Percentiles rank a stretch among this genome's conserved stretches.
Evolutionary conservation across 1,284 basidiomycete species (phyloP).

Genomic region (Ustilago trichophora): DNA sequence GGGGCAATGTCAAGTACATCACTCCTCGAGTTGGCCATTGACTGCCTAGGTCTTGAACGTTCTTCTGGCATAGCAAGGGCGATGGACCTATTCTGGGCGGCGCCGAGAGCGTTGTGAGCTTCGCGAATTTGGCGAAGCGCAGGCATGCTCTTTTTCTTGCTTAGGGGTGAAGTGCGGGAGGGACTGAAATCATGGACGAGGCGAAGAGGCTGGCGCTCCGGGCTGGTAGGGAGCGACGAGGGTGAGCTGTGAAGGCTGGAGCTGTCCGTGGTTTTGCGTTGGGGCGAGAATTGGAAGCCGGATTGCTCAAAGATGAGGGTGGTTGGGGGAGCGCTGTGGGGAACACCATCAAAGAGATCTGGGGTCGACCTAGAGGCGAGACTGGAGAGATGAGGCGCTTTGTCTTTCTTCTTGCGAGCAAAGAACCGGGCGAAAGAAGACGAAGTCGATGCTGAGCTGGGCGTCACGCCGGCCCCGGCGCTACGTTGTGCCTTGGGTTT

Average conservation of each 20-base stretch:
- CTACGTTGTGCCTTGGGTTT: slow-evolving; percentile 14
- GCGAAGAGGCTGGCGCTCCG: slow-evolving; percentile 17
- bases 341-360: slow-evolving; percentile 32
- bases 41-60: slow-evolving; percentile 8
- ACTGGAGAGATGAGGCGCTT: slow-evolving; percentile 14
- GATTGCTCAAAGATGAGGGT: slow-evolving; percentile 48
- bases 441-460: slow-evolving; percentile 6
- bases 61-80: slow-evolving; percentile 17
- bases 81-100: slow-evolving; percentile 14
- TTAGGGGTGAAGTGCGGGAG: slow-evolving; percentile 10
- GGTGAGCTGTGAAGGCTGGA: slow-evolving; percentile 19
- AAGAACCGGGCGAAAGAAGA: slow-evolving; percentile 50
- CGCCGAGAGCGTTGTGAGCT: slow-evolving; percentile 6
- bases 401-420: slow-evolving; percentile 55
- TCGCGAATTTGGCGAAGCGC: slow-evolving; percentile 44
- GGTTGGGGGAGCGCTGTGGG: slow-evolving; percentile 53
- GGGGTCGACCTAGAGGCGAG: slow-evolving; percentile 33
- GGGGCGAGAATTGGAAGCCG: slow-evolving; percentile 28
- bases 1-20: slow-evolving; percentile 20
- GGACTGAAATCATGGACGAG: slow-evolving; percentile 14
- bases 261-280: slow-evolving; percentile 19
- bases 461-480: slow-evolving; percentile 12
- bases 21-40: slow-evolving; percentile 1
- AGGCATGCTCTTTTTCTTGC: slow-evolving; percentile 43
- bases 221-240: slow-evolving; percentile 33